Evolutionary conservation across 257 asterid genomes (phyloP).

Genomic region (Petunia axillaris): DNA sequence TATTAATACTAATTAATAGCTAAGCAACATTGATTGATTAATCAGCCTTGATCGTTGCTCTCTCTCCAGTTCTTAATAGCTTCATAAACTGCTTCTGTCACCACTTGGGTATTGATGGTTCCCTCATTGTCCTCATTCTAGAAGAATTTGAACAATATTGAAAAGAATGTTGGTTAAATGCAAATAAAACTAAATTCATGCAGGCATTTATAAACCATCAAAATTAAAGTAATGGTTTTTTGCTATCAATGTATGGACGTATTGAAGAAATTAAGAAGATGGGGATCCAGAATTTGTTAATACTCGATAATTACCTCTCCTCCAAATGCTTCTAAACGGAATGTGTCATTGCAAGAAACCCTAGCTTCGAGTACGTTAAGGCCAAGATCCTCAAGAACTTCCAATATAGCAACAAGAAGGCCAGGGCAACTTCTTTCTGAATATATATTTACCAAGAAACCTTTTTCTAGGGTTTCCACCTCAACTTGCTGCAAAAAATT

Average conservation of each 20-base stretch:
- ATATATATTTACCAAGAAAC: constrained; percentile 69
- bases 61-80: constrained; percentile 82
- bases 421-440: constrained; percentile 71
- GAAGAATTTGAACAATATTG: background rate
- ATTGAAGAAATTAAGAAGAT: background rate
- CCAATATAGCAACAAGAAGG: constrained; percentile 64
- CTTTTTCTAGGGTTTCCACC: constrained; percentile 84
- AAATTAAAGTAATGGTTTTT: background rate
- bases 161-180: background rate
- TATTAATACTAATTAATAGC: background rate
- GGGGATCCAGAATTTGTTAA: background rate
- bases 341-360: constrained; percentile 78
- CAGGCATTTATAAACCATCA: background rate
- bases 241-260: background rate
- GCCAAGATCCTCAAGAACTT: constrained; percentile 80
- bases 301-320: constrained; percentile 54
- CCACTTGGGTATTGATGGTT: constrained; percentile 49
- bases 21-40: constrained; percentile 6
- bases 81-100: constrained; percentile 60
- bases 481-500: constrained; percentile 54
- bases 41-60: constrained; percentile 32
- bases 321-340: constrained; percentile 80
- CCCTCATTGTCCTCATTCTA: constrained; percentile 76
- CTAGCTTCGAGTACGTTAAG: constrained; percentile 83
- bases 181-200: background rate